Evolutionary conservation across 129 eudicot genomes (phyloP).

Genomic region (Flaveria ramosissima): DNA sequence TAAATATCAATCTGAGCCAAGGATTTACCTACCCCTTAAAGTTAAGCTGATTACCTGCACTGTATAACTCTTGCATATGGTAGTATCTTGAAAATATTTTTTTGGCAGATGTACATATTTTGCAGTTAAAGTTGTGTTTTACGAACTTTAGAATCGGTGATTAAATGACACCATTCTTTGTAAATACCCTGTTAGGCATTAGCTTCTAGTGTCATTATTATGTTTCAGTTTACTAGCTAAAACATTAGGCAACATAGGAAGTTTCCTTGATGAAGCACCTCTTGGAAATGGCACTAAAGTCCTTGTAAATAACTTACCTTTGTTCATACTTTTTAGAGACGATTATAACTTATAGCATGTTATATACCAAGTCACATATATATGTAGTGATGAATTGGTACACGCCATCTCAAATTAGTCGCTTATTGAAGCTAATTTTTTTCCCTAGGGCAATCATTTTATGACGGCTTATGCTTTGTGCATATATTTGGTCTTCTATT

Average conservation of each 20-base stretch:
- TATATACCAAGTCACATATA: background rate
- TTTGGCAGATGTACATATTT: background rate
- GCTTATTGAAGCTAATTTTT: background rate
- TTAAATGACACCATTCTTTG: background rate
- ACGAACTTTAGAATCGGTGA: background rate
- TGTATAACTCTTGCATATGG: background rate
- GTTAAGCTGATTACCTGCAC: background rate
- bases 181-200: background rate
- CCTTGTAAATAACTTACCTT: background rate
- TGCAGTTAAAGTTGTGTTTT: background rate
- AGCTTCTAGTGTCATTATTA: background rate
- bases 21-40: background rate
- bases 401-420: constrained; percentile 1
- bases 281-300: background rate
- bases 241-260: background rate
- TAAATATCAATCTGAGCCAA: too few relatives aligned
- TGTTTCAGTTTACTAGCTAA: background rate
- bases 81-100: background rate
- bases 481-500: background rate
- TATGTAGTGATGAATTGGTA: background rate
- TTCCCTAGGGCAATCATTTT: background rate
- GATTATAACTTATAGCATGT: background rate
- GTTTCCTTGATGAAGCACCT: background rate
- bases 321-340: background rate
- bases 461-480: background rate